Evolutionary conservation across 495 filamentous ascomycete genomes (phyloP).

Genomic region (Talaromyces trachyspermus): DNA sequence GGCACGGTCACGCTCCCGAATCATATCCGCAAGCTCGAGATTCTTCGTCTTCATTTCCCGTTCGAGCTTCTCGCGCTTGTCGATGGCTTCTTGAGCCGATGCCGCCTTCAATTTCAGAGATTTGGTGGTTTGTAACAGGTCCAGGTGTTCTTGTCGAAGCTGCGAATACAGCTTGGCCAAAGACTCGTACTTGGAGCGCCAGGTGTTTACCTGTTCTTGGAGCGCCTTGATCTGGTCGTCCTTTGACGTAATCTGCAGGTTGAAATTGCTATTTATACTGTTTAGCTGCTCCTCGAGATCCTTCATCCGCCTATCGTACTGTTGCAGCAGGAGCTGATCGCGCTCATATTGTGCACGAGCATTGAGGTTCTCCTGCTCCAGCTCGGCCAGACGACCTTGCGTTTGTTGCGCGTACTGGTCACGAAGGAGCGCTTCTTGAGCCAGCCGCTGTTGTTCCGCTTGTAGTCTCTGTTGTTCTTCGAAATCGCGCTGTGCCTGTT

Average conservation of each 20-base stretch:
- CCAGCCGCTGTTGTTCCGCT: conserved; percentile 79
- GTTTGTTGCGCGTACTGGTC: conserved; percentile 89
- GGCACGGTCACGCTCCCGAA: conserved; percentile 91
- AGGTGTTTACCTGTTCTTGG: conserved; percentile 93
- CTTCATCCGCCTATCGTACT: conserved; percentile 92
- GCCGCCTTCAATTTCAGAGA: conserved; percentile 90
- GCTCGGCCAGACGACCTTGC: conserved; percentile 84
- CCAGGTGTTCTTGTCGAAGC: conserved; percentile 88
- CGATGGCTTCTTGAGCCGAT: conserved; percentile 94
- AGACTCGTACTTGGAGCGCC: conserved; percentile 94
- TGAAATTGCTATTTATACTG: conserved; percentile 73
- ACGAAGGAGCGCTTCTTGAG: conserved; percentile 79
- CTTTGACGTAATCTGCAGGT: conserved; percentile 77
- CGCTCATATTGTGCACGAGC: conserved; percentile 91
- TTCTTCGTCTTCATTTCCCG: conserved; percentile 99
- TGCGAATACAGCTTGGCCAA: conserved; percentile 96
- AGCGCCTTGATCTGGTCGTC: conserved; percentile 90
- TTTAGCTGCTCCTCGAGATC: conserved; percentile 80
- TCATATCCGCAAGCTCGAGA: conserved; percentile 96
- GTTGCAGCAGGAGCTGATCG: conserved; percentile 93
- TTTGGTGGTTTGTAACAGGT: conserved; percentile 92
- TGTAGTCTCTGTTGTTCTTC: conserved; percentile 89
- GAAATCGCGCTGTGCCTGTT: conserved; percentile 84
- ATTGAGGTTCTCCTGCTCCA: conserved; percentile 91
- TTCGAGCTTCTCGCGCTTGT: conserved; percentile 87